Base-by-base conservation (phyloP, 495 filamentous ascomycete genomes). In the Aspergillus nanangensis region DNA sequence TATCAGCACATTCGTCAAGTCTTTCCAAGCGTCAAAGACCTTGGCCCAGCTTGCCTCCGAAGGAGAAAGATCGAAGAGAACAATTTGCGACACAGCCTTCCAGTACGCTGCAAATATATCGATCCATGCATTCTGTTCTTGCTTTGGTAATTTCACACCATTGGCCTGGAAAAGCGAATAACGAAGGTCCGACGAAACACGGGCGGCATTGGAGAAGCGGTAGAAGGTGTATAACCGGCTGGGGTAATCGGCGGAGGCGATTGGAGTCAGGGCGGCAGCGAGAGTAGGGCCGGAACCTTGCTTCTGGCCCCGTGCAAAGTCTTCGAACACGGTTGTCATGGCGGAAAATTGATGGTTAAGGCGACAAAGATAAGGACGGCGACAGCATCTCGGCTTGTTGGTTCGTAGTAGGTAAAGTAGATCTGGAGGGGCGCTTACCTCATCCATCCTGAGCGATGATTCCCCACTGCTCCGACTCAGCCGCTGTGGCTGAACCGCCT, bases 1-100 rank as follows among this genome's bases (percentile, higher is more conserved):
- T n/a, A 87, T 80, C 23, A 95, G 57, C 8, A 67, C 61, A 50
- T 83, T 83, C 34, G 84, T 69, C 41, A 95, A 50, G 7, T 89
- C 86, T 55, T 86, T 92, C 91, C 92, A 96, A 7, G 79, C 69
- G 34, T 87, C 83, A 60, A 94, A 97, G 0, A 90, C 86, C 27
- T 75, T 80, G 8, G 73, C 70, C 82, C 87, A 90, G 44, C 83
- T 79, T 9, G 75, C 72, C 53, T 78, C 66, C 1, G 52, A 62
- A 44, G 58, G 59, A 8, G 48, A 41, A 45, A 69, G 62, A 22
- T 82, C 76, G 1, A 75, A 76, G 20, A 67, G 70, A 32, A 89
- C 62, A 13, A 95, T 66, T 54, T 85, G 82, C 22, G 79, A 82
- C 13, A 84, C 61, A 19, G 87, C 84, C 51, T 83, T 87, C 89